These are phyloP conservation scores for Lagenaria siceraria DNA, from an alignment of 306 rosid genomes.

Conservation along the genomic window DNA sequence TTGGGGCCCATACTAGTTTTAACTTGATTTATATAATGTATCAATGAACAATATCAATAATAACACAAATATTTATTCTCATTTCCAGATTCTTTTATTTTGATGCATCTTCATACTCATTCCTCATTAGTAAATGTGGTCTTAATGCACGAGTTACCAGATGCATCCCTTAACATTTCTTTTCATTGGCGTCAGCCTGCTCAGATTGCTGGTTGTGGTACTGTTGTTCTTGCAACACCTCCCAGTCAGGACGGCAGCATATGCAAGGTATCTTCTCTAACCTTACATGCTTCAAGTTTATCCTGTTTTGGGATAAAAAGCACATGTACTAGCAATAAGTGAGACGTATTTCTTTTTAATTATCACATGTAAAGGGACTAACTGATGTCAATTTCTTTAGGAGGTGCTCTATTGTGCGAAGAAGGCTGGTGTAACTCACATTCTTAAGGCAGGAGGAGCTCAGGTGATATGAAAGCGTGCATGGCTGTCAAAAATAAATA, in stretches of 20 bases:
- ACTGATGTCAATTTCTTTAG: conserved; percentile 28
- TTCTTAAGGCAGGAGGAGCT: conserved; percentile 98
- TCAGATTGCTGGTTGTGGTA: conserved; percentile 90
- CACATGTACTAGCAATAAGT: background rate
- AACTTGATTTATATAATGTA: background rate
- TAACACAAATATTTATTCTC: background rate
- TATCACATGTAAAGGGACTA: conserved; percentile 10
- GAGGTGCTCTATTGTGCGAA: conserved; percentile 97
- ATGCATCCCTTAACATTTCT: conserved; percentile 15
- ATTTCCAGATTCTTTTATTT: background rate
- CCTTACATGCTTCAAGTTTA: background rate
- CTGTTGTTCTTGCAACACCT: conserved; percentile 89
- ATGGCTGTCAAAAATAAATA: too few relatives aligned
- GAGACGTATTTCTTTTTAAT: background rate
- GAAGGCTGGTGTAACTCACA: conserved; percentile 97
- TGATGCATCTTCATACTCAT: background rate
- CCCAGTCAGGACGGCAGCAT: conserved; percentile 70
- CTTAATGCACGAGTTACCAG: background rate
- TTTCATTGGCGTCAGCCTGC: conserved; percentile 54
- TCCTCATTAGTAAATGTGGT: background rate
- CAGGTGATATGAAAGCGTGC: conserved; percentile 30
- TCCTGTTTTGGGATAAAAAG: background rate
- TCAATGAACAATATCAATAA: background rate
- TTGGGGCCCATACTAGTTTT: background rate
- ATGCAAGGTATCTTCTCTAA: conserved; percentile 57